A percentile compares a stretch with the other conserved stretches of the same genome.
These are phyloP conservation scores for Musa itinerans DNA, from an alignment of 176 grass and related monocot genomes.

Conservation along the genomic window DNA sequence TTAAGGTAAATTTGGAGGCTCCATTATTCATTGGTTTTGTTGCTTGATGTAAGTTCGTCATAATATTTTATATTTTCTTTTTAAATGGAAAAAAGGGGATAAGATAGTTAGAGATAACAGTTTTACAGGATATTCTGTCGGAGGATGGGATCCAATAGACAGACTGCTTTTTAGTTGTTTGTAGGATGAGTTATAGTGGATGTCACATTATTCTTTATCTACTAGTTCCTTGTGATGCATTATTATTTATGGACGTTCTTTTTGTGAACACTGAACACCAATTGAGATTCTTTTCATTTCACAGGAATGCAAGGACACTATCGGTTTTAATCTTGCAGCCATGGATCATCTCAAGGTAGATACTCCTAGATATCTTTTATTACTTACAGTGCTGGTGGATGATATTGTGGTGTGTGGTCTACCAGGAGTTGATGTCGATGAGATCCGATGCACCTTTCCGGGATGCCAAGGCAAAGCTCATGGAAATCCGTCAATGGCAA, in stretches of 20 bases:
- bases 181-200: no score
- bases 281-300: neutral
- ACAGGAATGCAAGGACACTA: conserved; percentile 71
- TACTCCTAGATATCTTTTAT: neutral
- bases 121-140: no score
- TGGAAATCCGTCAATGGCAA: conserved; percentile 62
- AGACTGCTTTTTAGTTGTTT: no score
- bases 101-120: neutral
- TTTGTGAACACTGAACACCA: no score
- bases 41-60: neutral
- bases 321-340: conserved; percentile 85
- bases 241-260: no score
- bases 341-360: conserved; percentile 86
- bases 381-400: neutral
- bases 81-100: neutral
- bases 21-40: neutral
- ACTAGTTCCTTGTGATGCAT: no score
- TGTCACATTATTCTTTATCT: no score
- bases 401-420: neutral
- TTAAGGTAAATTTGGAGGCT: conserved; percentile 50
- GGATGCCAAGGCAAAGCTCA: conserved; percentile 68
- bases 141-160: no score
- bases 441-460: conserved; percentile 86
- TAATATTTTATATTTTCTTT: neutral
- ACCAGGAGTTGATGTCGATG: conserved; percentile 59